Conservation (phyloP, 164 flowering plant genomes). For the Paratinospora sagittata region DNA sequence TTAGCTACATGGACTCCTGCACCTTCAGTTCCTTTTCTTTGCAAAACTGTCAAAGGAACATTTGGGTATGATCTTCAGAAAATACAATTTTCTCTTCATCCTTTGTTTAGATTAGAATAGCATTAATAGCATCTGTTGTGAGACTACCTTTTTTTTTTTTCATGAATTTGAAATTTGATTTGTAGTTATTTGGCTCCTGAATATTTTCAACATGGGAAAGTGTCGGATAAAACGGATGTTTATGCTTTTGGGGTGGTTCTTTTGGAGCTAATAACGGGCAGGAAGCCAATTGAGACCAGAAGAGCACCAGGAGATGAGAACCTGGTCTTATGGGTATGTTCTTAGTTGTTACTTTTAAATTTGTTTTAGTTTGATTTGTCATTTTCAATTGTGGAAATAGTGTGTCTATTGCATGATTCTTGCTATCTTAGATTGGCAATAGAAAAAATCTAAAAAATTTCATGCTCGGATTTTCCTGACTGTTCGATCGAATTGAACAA, state of each 20-base stretch:
- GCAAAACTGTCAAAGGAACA: constrained; percentile 97
- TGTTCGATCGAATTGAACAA: not conserved
- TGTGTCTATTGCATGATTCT: not conserved
- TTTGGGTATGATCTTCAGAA: constrained; percentile 58
- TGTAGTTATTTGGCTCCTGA: constrained; percentile 93
- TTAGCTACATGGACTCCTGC: constrained; percentile 89
- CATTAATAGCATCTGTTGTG: not conserved
- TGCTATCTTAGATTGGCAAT: not conserved
- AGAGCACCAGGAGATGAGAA: constrained; percentile 78
- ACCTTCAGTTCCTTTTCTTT: constrained; percentile 90
- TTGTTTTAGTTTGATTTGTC: not conserved
- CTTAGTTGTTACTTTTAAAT: not conserved
- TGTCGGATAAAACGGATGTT: constrained; percentile 90
- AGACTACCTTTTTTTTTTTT: not conserved
- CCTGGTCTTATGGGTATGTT: constrained; percentile 75
- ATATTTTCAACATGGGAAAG: constrained; percentile 93
- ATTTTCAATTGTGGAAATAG: not conserved
- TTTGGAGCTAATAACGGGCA: constrained; percentile 73
- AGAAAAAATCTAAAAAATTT: too few relatives aligned
- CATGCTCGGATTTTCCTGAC: not conserved
- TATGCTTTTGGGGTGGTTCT: constrained; percentile 89
- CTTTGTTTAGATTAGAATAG: not conserved
- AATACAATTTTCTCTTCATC: not conserved
- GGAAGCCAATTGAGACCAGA: constrained; percentile 75
- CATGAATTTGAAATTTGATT: constrained; percentile 6